Conservation (phyloP, 2,329 filamentous ascomycete genomes). For the Exophiala sp. region DNA sequence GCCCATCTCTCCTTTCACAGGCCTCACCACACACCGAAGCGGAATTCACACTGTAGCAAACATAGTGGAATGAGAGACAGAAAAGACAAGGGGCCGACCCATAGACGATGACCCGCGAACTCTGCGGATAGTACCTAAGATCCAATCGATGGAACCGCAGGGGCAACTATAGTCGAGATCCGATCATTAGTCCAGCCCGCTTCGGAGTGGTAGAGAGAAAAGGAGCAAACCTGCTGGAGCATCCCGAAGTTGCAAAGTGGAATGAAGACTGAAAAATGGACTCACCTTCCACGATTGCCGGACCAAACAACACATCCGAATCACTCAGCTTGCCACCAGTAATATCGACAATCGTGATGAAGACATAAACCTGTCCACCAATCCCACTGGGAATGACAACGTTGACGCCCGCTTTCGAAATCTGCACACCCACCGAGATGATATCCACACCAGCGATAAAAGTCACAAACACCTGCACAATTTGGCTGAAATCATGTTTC, state of each 20-base stretch:
- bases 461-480: constrained; percentile 21
- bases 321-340: constrained; percentile 19
- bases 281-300: constrained; percentile 27
- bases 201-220: neutral
- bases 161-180: constrained; percentile 10
- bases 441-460: constrained; percentile 26
- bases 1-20: too few relatives aligned
- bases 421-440: constrained; percentile 14
- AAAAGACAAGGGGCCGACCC: too few relatives aligned
- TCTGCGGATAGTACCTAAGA: neutral
- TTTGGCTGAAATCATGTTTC: constrained; percentile 10
- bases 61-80: too few relatives aligned
- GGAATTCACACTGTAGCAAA: too few relatives aligned
- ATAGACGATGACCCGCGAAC: too few relatives aligned
- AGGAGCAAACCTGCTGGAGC: neutral
- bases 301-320: constrained; percentile 25
- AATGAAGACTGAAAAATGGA: neutral
- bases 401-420: constrained; percentile 12
- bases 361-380: constrained; percentile 25
- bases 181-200: neutral
- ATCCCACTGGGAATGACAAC: constrained; percentile 19
- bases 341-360: constrained; percentile 26
- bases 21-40: too few relatives aligned
- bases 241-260: neutral
- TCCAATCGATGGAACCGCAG: constrained; percentile 7